phyloP scores from a whole-genome alignment of 495 filamentous ascomycete species.

The Tuber calosporum region DNA sequence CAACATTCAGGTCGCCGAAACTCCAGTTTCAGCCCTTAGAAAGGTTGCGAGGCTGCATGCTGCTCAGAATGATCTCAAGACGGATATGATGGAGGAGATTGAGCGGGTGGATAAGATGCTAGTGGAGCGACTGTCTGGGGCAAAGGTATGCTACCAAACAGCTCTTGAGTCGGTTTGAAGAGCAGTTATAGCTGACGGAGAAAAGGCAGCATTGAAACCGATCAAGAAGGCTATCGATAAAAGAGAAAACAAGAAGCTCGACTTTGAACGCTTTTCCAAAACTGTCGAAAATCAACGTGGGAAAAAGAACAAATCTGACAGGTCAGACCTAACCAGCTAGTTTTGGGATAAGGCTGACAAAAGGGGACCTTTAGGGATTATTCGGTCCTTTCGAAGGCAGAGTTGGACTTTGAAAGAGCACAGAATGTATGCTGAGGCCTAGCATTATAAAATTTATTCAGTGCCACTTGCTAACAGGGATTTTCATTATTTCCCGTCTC shows the following conservation, averaged over 20 bases:
- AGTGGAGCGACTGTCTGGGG: conserved; percentile 60
- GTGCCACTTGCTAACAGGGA: conserved; percentile 13
- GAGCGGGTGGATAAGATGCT: conserved; percentile 63
- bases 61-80: conserved; percentile 65
- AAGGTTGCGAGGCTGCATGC: conserved; percentile 61
- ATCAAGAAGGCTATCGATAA: conserved; percentile 90
- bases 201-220: conserved; percentile 62
- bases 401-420: conserved; percentile 62
- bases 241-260: conserved; percentile 78
- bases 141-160: conserved; percentile 21
- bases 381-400: conserved; percentile 63
- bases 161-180: neutral
- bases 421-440: conserved; percentile 50
- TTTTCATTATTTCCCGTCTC: neutral
- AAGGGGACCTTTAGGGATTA: conserved; percentile 55
- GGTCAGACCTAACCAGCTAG: conserved; percentile 18
- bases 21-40: conserved; percentile 57
- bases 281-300: conserved; percentile 62
- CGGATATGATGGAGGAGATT: conserved; percentile 69
- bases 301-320: conserved; percentile 64
- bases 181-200: conserved; percentile 35
- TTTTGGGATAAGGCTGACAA: conserved; percentile 8
- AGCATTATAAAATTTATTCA: neutral
- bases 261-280: conserved; percentile 76
- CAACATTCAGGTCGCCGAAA: conserved; percentile 51